A percentile compares a stretch with the other conserved stretches of the same genome.
Evolutionary conservation across 169 alveolate species (phyloP).

Genomic region (Eimeria mitis): DNA sequence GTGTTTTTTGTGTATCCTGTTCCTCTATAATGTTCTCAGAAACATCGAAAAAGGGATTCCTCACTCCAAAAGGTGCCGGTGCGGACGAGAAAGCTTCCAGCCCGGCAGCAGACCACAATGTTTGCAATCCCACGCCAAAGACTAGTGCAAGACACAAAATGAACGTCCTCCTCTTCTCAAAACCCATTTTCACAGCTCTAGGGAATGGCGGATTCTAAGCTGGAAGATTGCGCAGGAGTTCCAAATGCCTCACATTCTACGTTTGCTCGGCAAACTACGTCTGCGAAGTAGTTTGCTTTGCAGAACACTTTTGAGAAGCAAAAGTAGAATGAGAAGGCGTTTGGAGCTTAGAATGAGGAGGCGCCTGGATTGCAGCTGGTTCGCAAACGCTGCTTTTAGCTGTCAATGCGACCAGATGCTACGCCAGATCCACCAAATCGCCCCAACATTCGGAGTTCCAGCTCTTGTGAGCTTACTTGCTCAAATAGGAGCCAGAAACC

Average conservation of each 20-base stretch:
- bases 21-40: not conserved
- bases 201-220: not conserved
- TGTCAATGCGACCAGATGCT: not conserved
- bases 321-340: not conserved
- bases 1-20: not conserved
- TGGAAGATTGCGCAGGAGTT: not conserved
- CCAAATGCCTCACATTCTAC: not conserved
- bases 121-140: not conserved
- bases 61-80: not conserved
- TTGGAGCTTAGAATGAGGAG: not conserved
- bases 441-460: not conserved
- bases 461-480: not conserved
- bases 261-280: not conserved
- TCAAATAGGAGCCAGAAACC: not conserved
- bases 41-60: not conserved
- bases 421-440: not conserved
- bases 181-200: not conserved
- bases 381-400: not conserved
- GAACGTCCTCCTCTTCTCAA: not conserved
- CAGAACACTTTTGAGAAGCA: not conserved
- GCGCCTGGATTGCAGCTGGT: not conserved
- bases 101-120: not conserved
- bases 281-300: not conserved
- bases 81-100: not conserved
- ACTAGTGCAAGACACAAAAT: not conserved